Percentiles rank a stretch among this genome's conserved stretches.
These are phyloP conservation scores for Rossbeevera mucosa DNA, from an alignment of 768 basidiomycete species.

Conservation along the genomic window DNA sequence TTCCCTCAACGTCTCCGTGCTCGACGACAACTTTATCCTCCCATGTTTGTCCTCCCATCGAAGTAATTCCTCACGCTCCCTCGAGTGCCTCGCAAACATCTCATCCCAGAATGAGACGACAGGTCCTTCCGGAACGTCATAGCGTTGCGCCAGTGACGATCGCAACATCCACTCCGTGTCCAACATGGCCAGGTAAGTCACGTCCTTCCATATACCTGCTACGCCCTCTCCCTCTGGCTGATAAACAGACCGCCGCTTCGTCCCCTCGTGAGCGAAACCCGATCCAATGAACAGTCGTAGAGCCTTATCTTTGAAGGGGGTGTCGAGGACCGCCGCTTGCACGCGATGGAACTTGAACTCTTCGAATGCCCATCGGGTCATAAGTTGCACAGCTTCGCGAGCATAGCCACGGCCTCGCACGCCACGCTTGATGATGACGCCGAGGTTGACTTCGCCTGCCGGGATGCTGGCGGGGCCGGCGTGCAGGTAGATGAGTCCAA, in stretches of 20 bases:
- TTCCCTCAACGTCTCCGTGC: constrained; percentile 41
- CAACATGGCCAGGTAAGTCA: constrained; percentile 55
- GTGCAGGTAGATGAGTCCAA: constrained; percentile 29
- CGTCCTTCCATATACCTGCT: constrained; percentile 50
- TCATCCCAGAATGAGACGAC: constrained; percentile 57
- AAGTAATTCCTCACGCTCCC: constrained; percentile 53
- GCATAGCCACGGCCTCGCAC: constrained; percentile 43
- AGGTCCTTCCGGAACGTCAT: constrained; percentile 11
- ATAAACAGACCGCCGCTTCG: constrained; percentile 50
- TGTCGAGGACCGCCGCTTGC: constrained; percentile 42
- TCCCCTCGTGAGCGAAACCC: constrained; percentile 63
- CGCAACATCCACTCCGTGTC: constrained; percentile 56
- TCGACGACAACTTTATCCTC: constrained; percentile 31
- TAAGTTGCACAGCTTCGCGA: constrained; percentile 40
- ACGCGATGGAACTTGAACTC: constrained; percentile 33
- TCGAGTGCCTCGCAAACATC: constrained; percentile 51
- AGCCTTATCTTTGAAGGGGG: constrained; percentile 39
- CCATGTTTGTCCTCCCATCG: constrained; percentile 43
- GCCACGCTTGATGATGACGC: constrained; percentile 42
- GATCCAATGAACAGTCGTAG: constrained; percentile 44
- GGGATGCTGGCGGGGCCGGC: constrained; percentile 13
- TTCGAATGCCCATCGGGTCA: constrained; percentile 43
- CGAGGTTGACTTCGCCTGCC: constrained; percentile 50
- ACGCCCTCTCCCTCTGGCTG: constrained; percentile 36
- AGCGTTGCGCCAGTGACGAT: constrained; percentile 15